These are phyloP conservation scores for Yamadazyma insecticola DNA, from an alignment of 805 yeast genomes.

Conservation along the genomic window DNA sequence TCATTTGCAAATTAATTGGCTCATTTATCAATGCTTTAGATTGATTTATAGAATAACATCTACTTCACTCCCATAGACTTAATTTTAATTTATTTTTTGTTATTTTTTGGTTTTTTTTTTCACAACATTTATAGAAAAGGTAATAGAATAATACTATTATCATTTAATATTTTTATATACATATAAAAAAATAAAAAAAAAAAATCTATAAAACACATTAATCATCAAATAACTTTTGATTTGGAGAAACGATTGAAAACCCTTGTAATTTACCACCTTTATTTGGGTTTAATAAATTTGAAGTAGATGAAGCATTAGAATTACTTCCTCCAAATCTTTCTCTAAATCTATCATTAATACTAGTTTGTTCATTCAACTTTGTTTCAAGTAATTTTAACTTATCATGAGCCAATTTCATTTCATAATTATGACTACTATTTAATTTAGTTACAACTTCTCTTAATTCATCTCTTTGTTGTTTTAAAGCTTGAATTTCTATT, in stretches of 20 bases:
- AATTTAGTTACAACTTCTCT: constrained; percentile 36
- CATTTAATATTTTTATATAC: no score
- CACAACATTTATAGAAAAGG: no score
- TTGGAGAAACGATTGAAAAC: constrained; percentile 32
- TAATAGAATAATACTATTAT: no score
- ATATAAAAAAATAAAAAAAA: constrained; percentile 1
- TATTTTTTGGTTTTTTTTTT: no score
- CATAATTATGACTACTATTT: constrained; percentile 31
- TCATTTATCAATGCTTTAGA: constrained; percentile 20
- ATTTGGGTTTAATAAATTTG: constrained; percentile 5
- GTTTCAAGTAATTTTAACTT: constrained; percentile 28
- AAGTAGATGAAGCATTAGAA: constrained; percentile 1
- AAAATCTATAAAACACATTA: neutral
- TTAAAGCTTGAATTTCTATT: constrained; percentile 19
- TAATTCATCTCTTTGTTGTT: constrained; percentile 36
- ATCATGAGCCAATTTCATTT: constrained; percentile 31
- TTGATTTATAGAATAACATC: no score
- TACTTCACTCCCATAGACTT: no score
- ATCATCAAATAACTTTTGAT: constrained; percentile 19
- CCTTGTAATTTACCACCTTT: constrained; percentile 38
- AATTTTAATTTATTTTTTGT: no score
- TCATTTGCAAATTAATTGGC: constrained; percentile 31
- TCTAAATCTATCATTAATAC: constrained; percentile 31
- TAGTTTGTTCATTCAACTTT: constrained; percentile 24
- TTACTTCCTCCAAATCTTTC: constrained; percentile 13